Base-by-base conservation (phyloP, 768 basidiomycete species). In the Solioccasus polychromus region DNA sequence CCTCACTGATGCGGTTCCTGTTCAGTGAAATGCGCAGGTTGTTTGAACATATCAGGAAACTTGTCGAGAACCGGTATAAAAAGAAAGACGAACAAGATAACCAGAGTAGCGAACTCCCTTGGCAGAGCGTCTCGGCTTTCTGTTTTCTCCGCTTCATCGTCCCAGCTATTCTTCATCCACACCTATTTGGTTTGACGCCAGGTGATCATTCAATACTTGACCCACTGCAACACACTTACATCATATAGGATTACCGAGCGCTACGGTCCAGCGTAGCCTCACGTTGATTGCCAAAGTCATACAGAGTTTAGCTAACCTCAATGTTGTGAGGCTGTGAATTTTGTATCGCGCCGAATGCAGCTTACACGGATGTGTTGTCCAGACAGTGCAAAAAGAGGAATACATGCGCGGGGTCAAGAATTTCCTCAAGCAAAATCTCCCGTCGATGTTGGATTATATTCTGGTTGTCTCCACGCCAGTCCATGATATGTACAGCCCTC, bases 71-170 rank as follows among this genome's bases (percentile, higher is more conserved):
- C 47, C 77, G 80, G 20, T 85, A 82, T 54, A 68, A 71, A 37
- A 63, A 71, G 20, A 71, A 73, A 34, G 65, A 70, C 18, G 52
- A 52, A 8, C 50, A 65, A 9, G 69, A 74, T 8, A 75, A 73
- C 12, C 69, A 70, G 22, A 76, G 74, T 49, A 68, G 64, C 31
- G 74, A 85, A 25, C 67, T 90, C 25, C 86, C 80, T 26, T 82
- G 79, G 76, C 90, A 92, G 61, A 83, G 85, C 55, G 87, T 94
- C 34, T 89, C 87, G 28, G 91, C 92, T 1, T 93, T 94, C 61
- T 82, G 87, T 61, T 94, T 93, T 67, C 75, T 94, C 34, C 79
- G 92, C 32, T 92, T 93, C 64, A 85, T 94, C 49, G 88, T 90
- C 20, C 92, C 92, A 26, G 92, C 88, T 19, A 87, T 94, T 46